Percentiles rank a stretch among this genome's conserved stretches.
These are phyloP conservation scores for Trypanosoma grayi DNA, from an alignment of 208 protist genomes.

Conservation along the genomic window DNA sequence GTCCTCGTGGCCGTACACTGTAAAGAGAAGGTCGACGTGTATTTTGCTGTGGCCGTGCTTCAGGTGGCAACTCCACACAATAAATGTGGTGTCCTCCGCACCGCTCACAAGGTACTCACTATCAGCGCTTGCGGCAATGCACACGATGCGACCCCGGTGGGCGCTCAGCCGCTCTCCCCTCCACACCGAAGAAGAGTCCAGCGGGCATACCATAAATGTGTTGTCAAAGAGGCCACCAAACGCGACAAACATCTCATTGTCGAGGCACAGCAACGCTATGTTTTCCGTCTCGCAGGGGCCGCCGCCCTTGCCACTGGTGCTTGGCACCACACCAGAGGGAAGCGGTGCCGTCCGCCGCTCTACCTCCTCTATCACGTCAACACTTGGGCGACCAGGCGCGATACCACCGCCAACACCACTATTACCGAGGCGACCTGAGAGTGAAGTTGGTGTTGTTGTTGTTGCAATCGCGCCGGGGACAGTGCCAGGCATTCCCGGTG, in stretches of 20 bases:
- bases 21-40: slow-evolving; percentile 63
- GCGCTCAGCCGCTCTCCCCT: slow-evolving; percentile 60
- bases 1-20: slow-evolving; percentile 84
- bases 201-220: slow-evolving; percentile 61
- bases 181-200: slow-evolving; percentile 29
- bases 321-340: slow-evolving; percentile 58
- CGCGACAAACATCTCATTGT: slow-evolving; percentile 64
- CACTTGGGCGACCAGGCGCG: slow-evolving; percentile 29
- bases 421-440: background rate
- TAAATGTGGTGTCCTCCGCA: slow-evolving; percentile 89
- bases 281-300: slow-evolving; percentile 57
- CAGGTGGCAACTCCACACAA: slow-evolving; percentile 76
- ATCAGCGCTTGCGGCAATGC: slow-evolving; percentile 62
- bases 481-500: background rate
- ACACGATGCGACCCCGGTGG: slow-evolving; percentile 73
- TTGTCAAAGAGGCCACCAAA: slow-evolving; percentile 85
- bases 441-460: background rate
- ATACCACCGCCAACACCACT: background rate
- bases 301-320: slow-evolving; percentile 23
- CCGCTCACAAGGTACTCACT: slow-evolving; percentile 83
- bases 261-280: slow-evolving; percentile 60
- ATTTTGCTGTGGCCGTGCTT: slow-evolving; percentile 35
- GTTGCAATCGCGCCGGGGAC: background rate
- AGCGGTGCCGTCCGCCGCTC: slow-evolving; percentile 54
- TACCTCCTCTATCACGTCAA: slow-evolving; percentile 62